Conservation (phyloP, 1,284 basidiomycete genomes). For the Austroboletus olivaceoglutinosus region DNA sequence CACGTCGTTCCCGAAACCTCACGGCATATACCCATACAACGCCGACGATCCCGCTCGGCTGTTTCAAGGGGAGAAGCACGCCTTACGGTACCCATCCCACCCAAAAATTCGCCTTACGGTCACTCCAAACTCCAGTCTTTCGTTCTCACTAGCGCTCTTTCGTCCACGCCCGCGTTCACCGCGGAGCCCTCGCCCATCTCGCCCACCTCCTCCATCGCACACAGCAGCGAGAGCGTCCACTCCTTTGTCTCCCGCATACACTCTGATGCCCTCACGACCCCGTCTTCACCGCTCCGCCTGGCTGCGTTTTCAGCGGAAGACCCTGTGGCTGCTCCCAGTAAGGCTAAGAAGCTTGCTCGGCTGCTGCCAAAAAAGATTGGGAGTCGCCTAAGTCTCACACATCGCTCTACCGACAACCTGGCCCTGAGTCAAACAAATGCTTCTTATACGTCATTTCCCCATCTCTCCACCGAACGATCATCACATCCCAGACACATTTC, state of each 20-base stretch:
- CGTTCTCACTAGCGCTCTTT: constrained; percentile 21
- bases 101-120: constrained; percentile 32
- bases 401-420: constrained; percentile 30
- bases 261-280: constrained; percentile 22
- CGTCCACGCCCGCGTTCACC: constrained; percentile 32
- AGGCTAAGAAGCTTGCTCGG: constrained; percentile 31
- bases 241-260: constrained; percentile 23
- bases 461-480: constrained; percentile 23
- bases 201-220: constrained; percentile 27
- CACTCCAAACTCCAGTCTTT: constrained; percentile 31
- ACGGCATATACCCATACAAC: constrained; percentile 24
- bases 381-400: constrained; percentile 28
- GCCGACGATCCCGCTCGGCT: constrained; percentile 34
- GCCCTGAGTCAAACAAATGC: constrained; percentile 23
- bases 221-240: constrained; percentile 29
- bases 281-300: constrained; percentile 30
- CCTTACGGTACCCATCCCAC: constrained; percentile 22
- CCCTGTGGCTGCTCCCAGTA: constrained; percentile 15
- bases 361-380: constrained; percentile 34
- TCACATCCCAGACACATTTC: constrained; percentile 26
- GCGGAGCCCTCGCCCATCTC: constrained; percentile 29
- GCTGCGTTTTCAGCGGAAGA: constrained; percentile 29
- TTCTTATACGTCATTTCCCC: constrained; percentile 31
- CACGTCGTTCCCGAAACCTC: constrained; percentile 6
- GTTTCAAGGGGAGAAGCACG: constrained; percentile 34